Evolutionary conservation across 2,329 filamentous ascomycete species (phyloP).

Genomic region (Didymosphaeria variabile): DNA sequence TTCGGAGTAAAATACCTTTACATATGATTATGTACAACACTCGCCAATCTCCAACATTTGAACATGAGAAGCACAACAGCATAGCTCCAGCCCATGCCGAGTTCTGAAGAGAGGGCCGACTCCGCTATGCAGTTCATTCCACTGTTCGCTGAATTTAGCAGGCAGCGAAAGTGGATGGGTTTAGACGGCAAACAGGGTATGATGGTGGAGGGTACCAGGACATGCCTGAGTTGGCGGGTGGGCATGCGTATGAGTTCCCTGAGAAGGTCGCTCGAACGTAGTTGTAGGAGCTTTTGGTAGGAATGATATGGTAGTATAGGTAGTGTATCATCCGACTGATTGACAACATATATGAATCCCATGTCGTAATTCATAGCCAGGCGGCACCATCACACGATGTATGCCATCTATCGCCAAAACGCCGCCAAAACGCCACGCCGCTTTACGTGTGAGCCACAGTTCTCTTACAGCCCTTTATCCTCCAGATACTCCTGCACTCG

Average conservation of each 20-base stretch:
- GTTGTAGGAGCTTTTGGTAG: background rate
- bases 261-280: background rate
- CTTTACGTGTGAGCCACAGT: background rate
- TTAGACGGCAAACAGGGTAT: background rate
- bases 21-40: too few relatives aligned
- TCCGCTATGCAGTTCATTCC: too few relatives aligned
- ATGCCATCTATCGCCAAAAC: background rate
- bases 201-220: background rate
- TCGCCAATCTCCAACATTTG: too few relatives aligned
- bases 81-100: too few relatives aligned
- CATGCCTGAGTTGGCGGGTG: background rate
- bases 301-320: too few relatives aligned
- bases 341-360: background rate
- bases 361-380: background rate
- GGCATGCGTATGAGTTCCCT: background rate
- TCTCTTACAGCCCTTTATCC: slow-evolving; percentile 34
- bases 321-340: too few relatives aligned
- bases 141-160: background rate
- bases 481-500: slow-evolving; percentile 48
- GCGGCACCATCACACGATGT: background rate
- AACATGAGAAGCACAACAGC: too few relatives aligned
- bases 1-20: too few relatives aligned
- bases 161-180: too few relatives aligned
- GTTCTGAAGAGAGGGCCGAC: too few relatives aligned
- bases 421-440: background rate